Percentiles rank a stretch among this genome's conserved stretches.
Conservation (phyloP, 2,329 filamentous ascomycete genomes). For the Aquanectria penicillioides region DNA sequence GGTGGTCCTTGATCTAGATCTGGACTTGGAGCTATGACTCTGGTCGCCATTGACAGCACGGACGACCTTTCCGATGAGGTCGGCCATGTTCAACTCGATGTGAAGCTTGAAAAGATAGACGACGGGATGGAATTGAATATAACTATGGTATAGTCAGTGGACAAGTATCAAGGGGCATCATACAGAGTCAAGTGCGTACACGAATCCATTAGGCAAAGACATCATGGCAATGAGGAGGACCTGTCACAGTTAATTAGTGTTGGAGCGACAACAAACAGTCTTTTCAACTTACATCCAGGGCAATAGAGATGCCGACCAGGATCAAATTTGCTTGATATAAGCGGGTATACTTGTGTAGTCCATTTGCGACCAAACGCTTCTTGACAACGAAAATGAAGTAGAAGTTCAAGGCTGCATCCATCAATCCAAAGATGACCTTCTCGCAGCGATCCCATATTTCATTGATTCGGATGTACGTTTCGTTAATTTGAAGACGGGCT, state of each 20-base stretch:
- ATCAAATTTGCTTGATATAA: slow-evolving; percentile 45
- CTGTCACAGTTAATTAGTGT: neutral
- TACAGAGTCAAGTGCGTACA: neutral
- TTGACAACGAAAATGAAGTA: slow-evolving; percentile 57
- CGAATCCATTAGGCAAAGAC: slow-evolving; percentile 12
- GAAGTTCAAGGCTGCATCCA: slow-evolving; percentile 58
- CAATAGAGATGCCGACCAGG: neutral
- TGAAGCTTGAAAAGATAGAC: slow-evolving; percentile 10
- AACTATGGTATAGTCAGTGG: neutral
- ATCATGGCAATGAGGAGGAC: slow-evolving; percentile 8
- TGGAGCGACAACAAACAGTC: neutral
- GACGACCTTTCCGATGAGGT: slow-evolving; percentile 15
- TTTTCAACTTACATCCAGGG: neutral
- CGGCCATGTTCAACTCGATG: slow-evolving; percentile 20
- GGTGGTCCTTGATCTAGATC: neutral
- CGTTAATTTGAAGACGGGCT: slow-evolving; percentile 52
- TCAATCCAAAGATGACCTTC: slow-evolving; percentile 57
- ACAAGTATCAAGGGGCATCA: neutral
- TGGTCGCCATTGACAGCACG: neutral
- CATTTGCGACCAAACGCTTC: slow-evolving; percentile 55
- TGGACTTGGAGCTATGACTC: neutral
- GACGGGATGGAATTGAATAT: slow-evolving; percentile 9
- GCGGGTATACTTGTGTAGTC: slow-evolving; percentile 59
- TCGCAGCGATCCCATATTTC: slow-evolving; percentile 59
- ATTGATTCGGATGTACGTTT: slow-evolving; percentile 53